Conservation (phyloP, 139 green algal species). For the Closterium sp. region DNA sequence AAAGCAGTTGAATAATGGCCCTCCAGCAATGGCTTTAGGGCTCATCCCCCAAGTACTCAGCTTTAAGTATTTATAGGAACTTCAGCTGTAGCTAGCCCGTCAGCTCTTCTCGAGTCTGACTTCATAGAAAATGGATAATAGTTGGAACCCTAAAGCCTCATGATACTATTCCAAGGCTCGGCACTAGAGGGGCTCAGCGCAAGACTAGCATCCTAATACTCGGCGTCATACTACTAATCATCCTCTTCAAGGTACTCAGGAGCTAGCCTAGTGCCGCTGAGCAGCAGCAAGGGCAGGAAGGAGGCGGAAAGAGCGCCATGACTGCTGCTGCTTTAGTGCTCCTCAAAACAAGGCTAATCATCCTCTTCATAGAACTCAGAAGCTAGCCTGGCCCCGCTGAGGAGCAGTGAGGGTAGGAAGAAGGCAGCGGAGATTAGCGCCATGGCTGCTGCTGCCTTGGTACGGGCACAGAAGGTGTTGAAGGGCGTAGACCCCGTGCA, state of each 20-base stretch:
- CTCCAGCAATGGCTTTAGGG: no score
- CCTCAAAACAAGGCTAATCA: not conserved
- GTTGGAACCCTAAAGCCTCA: no score
- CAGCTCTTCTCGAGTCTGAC: no score
- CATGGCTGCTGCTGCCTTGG: constrained; percentile 2
- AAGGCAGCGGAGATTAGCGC: constrained; percentile 7
- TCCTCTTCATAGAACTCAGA: constrained; percentile 8
- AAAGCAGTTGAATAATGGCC: no score
- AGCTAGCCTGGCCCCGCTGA: not conserved
- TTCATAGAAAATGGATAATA: no score
- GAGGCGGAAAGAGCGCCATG: not conserved
- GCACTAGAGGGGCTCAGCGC: no score
- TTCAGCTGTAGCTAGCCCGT: no score
- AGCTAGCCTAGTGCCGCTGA: not conserved
- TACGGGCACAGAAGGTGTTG: constrained; percentile 12
- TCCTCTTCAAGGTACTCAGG: constrained; percentile 4
- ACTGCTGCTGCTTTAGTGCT: not conserved
- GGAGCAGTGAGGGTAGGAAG: constrained; percentile 10
- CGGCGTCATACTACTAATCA: not conserved
- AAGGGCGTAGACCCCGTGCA: constrained; percentile 15
- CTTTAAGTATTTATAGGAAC: no score
- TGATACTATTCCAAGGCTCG: no score
- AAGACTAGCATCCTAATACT: no score
- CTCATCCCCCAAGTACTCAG: no score
- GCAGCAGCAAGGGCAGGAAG: not conserved